Base-by-base conservation (phyloP, 345 rosid species). In the Pistacia vera region DNA sequence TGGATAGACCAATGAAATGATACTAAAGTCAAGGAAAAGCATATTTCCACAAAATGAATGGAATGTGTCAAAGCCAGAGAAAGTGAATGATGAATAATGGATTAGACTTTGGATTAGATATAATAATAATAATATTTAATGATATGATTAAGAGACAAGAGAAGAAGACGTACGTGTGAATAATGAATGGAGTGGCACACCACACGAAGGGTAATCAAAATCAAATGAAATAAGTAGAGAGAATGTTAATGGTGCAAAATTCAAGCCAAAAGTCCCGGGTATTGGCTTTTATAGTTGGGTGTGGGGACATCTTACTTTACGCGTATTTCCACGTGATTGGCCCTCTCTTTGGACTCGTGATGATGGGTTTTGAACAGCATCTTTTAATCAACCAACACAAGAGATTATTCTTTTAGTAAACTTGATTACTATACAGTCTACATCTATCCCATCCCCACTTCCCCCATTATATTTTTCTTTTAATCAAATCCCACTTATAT, bases 211-310 rank as follows among this genome's bases (percentile, higher is more conserved):
- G 44, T 9, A 4, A 41, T 4, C 44, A 41, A 8, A 36, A 25
- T 25, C 25, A 25, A 25, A 25, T 30, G 65, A 54, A 4, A 33
- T 64, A 22, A 20, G 75, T 30, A 52, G 72, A 73, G 63, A 65
- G 20, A 63, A 30, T 30, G 33, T 41, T 5, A 41, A 41, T 41
- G 46, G 46, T 41, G 82, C 85, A 77, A 72, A 68, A 83, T 77
- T 85, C 22, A 74, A 83, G 88, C 85, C 87, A 85, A 57, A 79
- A 88, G 84, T 86, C 76, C 80, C 85, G 90, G 81, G 68, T 83
- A 75, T 76, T 76, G 82, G 83, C 83, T 66, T 76, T 76, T 76
- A 30, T 85, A 57, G 84, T 65, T 75, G 83, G 71, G 59, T 38
- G 80, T 78, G 73, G 83, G 84, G 85, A 71, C 88, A 66, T 55